Percentiles rank a stretch among this genome's conserved stretches.
phyloP scores from a whole-genome alignment of 1,284 basidiomycete genomes.

The Cryptococcus wingfieldii region DNA sequence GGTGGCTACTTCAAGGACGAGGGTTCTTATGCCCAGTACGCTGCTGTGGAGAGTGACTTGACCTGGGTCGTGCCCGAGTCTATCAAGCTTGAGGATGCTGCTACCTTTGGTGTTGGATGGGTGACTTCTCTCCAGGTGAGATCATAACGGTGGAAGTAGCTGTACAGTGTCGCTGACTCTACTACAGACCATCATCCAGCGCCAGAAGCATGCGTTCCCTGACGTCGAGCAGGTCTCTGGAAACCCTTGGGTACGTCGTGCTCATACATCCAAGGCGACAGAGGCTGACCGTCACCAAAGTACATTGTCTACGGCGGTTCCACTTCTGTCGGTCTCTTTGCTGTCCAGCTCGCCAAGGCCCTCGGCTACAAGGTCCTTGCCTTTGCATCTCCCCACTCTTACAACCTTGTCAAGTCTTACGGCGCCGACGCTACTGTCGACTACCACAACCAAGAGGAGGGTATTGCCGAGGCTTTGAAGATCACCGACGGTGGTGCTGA shows the following conservation, averaged over 20 bases:
- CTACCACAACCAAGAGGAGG: conserved; percentile 27
- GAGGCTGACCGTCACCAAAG: conserved; percentile 2
- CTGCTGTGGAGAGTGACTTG: conserved; percentile 34
- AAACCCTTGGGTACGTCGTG: conserved; percentile 22
- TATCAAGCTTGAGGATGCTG: conserved; percentile 47
- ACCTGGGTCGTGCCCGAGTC: conserved; percentile 26
- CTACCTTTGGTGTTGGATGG: conserved; percentile 48
- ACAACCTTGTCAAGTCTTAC: conserved; percentile 47
- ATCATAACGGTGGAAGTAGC: neutral
- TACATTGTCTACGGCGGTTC: conserved; percentile 52
- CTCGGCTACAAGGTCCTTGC: conserved; percentile 51
- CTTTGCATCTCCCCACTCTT: conserved; percentile 49
- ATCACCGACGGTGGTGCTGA: conserved; percentile 34
- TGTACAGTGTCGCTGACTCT: too few species aligned
- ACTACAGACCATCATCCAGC: conserved; percentile 40
- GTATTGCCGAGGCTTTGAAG: conserved; percentile 25
- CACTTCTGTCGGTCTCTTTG: conserved; percentile 51
- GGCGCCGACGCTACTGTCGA: conserved; percentile 49
- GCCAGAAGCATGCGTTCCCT: conserved; percentile 33
- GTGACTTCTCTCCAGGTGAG: conserved; percentile 45
- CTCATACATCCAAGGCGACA: neutral
- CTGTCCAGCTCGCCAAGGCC: conserved; percentile 51
- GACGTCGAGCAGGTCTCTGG: conserved; percentile 17
- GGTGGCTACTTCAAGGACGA: conserved; percentile 46
- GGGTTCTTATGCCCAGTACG: conserved; percentile 50